These are phyloP conservation scores for Wickerhamomyces tratensis DNA, from an alignment of 805 yeast genomes.

Conservation along the genomic window DNA sequence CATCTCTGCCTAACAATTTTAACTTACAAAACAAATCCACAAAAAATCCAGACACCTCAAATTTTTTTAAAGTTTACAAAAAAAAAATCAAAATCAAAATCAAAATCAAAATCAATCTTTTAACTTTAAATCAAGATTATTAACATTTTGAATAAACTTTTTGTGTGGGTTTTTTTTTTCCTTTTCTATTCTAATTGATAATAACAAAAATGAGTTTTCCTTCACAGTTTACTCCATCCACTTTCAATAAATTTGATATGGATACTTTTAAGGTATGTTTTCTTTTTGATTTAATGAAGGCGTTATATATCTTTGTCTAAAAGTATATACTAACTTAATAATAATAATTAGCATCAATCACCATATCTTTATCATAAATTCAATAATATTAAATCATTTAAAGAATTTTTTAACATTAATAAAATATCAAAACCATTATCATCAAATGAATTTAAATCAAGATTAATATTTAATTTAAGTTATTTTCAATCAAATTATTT, in stretches of 20 bases:
- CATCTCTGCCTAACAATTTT: too few relatives aligned
- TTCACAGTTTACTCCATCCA: slow-evolving; percentile 1
- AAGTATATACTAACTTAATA: background rate
- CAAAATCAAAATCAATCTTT: too few relatives aligned
- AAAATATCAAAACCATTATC: slow-evolving; percentile 7
- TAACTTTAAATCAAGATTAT: too few relatives aligned
- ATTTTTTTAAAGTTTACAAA: too few relatives aligned
- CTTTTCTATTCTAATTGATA: too few relatives aligned
- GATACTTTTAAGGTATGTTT: slow-evolving; percentile 1
- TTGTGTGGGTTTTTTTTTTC: too few relatives aligned
- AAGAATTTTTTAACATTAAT: slow-evolving; percentile 11
- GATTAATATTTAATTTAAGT: slow-evolving; percentile 7
- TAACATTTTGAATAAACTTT: background rate
- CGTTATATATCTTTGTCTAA: too few relatives aligned
- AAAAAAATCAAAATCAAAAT: too few relatives aligned
- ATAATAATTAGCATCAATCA: slow-evolving; percentile 8
- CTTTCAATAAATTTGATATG: slow-evolving; percentile 1
- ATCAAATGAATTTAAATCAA: slow-evolving; percentile 5
- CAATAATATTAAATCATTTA: slow-evolving; percentile 12
- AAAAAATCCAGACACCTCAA: too few relatives aligned
- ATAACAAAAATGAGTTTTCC: background rate
- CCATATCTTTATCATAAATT: slow-evolving; percentile 16
- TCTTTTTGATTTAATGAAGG: too few relatives aligned
- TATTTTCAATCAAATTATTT: slow-evolving; percentile 16
- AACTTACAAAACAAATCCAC: too few relatives aligned